Evolutionary conservation across 331 rosid species (phyloP), one percentile per base, ranked within the genome.

Genomic region (Stylosanthes scabra): DNA sequence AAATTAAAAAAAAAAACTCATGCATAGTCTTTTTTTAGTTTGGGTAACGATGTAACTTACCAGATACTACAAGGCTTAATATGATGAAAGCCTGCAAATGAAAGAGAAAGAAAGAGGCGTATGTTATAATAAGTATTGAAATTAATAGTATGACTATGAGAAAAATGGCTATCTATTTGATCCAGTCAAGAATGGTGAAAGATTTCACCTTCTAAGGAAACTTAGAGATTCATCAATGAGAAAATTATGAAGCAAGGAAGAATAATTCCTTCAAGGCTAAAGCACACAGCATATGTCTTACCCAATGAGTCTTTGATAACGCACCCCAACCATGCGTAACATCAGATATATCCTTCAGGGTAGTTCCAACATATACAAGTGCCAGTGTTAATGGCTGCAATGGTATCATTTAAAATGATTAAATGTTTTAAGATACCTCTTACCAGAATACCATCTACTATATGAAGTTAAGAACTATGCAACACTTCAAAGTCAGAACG

Each of bases 261-360:
- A 44, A 49, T 12, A 61, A 50, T 10, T 25, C 12, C 50, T 25
- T 47, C 47, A 8, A 78, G 50, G 71, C 2, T 13, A 50, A 50
- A 50, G 8, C 56, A n/a, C 11, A 28, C 25, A 20, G 25, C 25
- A 49, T 9, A 64, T 78, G 41, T 74, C 91, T 81, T 87, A 90
- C 99, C 88, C 84, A 88, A 70, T 83, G 97, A 69, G 93, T 77
- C 77, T 71, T 88, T 8, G 97, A 85, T 63, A 91, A 75, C 44
- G 84, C 89, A 46, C 81, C 78, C 96, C 95, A 89, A 42, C 96
- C 97, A 63, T 88, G 96, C n/a, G 97, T 90, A 59, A 91, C 97
- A 73, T 90, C 99, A 59, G 99, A 95, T 56, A 91, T 87, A 83
- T 91, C 97, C 83, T 95, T 90, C 78, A 95, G 92, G 29, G 97